Conservation (phyloP, 495 filamentous ascomycete genomes). For the Trichocladium uniseriatum region DNA sequence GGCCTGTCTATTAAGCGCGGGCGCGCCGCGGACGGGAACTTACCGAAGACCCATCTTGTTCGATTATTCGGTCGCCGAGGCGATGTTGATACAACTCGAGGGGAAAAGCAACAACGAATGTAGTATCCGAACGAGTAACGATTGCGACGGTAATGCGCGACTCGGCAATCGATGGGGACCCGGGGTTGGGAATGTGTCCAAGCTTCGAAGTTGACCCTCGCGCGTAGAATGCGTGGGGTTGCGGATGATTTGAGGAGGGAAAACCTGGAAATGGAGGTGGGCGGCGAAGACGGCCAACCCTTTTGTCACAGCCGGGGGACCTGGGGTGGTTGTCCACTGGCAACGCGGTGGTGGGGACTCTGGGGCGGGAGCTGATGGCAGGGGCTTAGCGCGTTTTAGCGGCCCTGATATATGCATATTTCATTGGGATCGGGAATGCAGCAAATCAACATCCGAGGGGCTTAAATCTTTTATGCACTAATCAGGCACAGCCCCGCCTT, state of each 20-base stretch:
- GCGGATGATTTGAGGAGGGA: constrained; percentile 20
- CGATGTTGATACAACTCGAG: neutral
- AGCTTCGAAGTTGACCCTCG: constrained; percentile 20
- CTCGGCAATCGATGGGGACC: constrained; percentile 23
- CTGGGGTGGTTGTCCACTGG: too few species aligned
- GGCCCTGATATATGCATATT: too few species aligned
- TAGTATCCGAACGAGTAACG: constrained; percentile 5
- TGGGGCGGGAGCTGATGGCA: too few species aligned
- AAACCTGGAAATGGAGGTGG: constrained; percentile 8
- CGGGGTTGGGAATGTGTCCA: constrained; percentile 22
- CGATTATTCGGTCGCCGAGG: neutral
- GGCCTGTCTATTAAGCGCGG: constrained; percentile 11
- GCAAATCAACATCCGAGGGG: too few species aligned
- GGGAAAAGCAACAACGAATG: constrained; percentile 19
- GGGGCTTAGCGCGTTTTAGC: too few species aligned
- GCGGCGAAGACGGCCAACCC: constrained; percentile 11
- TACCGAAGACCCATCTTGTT: constrained; percentile 72
- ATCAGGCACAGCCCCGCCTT: too few species aligned
- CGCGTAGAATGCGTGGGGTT: constrained; percentile 25
- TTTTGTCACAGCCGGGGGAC: too few species aligned
- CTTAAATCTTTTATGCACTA: too few species aligned
- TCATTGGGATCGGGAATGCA: too few species aligned
- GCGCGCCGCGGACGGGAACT: constrained; percentile 36
- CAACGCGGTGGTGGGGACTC: too few species aligned
- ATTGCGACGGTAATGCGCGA: constrained; percentile 15